Evolutionary conservation across 108 stramenopile species (phyloP).

Genomic region (Asterionellopsis glacialis): DNA sequence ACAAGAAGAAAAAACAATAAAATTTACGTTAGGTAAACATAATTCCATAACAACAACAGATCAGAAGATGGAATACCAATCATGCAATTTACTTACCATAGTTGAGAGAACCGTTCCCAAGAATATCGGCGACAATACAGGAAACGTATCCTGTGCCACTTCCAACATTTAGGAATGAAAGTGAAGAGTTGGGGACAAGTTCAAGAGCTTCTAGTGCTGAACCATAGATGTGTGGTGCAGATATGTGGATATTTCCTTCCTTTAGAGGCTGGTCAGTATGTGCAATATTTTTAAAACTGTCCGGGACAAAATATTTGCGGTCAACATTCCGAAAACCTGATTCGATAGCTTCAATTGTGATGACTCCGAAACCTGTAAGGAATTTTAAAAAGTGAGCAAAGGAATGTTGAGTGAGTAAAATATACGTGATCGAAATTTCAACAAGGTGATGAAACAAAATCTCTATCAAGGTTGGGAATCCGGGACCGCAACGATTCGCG

Average conservation of each 20-base stretch:
- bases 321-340: constrained; percentile 74
- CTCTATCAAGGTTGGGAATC: too few relatives aligned
- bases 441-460: too few relatives aligned
- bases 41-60: too few relatives aligned
- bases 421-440: too few relatives aligned
- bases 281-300: constrained; percentile 34
- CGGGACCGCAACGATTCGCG: too few relatives aligned
- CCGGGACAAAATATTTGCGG: constrained; percentile 78
- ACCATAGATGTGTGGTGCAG: constrained; percentile 91
- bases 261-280: constrained; percentile 76
- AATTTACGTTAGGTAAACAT: background rate
- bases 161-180: constrained; percentile 80
- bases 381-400: background rate
- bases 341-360: constrained; percentile 64
- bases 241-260: constrained; percentile 83
- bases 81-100: constrained; percentile 39
- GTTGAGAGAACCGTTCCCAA: constrained; percentile 64
- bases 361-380: constrained; percentile 42
- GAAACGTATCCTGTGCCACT: constrained; percentile 87
- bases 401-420: background rate
- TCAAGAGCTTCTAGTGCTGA: constrained; percentile 80
- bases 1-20: background rate
- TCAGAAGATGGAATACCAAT: too few relatives aligned
- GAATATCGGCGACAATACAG: constrained; percentile 68
- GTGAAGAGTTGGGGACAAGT: constrained; percentile 45